phyloP scores from a whole-genome alignment of 495 filamentous ascomycete genomes.

The Mytilinidion resinicola region DNA sequence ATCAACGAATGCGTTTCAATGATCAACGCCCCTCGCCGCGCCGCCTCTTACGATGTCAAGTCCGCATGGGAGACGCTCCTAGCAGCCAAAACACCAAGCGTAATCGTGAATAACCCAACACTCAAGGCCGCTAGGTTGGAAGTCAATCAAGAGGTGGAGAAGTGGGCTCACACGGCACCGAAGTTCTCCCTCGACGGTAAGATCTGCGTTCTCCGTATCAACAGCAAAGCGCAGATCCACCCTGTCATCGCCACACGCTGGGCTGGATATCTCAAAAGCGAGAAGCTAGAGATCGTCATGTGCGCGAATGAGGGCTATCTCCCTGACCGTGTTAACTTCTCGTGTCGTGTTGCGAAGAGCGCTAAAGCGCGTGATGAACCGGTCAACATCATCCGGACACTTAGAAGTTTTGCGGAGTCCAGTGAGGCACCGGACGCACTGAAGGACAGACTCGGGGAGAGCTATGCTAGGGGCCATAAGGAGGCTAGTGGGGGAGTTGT shows the following conservation, averaged over 20 bases:
- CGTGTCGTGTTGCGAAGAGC: conserved; percentile 48
- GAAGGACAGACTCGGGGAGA: conserved; percentile 45
- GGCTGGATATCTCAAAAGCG: conserved; percentile 45
- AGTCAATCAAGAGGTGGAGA: conserved; percentile 49
- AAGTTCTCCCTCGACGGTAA: conserved; percentile 51
- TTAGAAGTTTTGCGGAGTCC: conserved; percentile 43
- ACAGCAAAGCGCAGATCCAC: conserved; percentile 49
- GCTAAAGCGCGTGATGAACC: conserved; percentile 41
- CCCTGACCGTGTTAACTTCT: conserved; percentile 51
- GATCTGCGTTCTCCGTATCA: conserved; percentile 52
- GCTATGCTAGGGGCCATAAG: conserved; percentile 53
- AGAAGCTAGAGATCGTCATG: conserved; percentile 49
- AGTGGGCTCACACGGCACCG: conserved; percentile 49
- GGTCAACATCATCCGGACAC: conserved; percentile 50
- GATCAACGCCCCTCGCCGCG: conserved; percentile 53
- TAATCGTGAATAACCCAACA: conserved; percentile 41
- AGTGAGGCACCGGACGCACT: conserved; percentile 35
- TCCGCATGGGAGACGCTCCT: conserved; percentile 51
- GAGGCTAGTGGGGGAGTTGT: conserved; percentile 55
- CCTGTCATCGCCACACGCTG: conserved; percentile 55
- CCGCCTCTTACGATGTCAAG: conserved; percentile 46
- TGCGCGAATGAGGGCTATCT: conserved; percentile 56
- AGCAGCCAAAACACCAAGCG: conserved; percentile 34
- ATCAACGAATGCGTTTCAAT: conserved; percentile 51
- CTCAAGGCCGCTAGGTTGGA: conserved; percentile 45